Percentiles rank a stretch among this genome's conserved stretches.
phyloP scores from a whole-genome alignment of 495 filamentous ascomycete species.

The Hypoxylon cercidicola region DNA sequence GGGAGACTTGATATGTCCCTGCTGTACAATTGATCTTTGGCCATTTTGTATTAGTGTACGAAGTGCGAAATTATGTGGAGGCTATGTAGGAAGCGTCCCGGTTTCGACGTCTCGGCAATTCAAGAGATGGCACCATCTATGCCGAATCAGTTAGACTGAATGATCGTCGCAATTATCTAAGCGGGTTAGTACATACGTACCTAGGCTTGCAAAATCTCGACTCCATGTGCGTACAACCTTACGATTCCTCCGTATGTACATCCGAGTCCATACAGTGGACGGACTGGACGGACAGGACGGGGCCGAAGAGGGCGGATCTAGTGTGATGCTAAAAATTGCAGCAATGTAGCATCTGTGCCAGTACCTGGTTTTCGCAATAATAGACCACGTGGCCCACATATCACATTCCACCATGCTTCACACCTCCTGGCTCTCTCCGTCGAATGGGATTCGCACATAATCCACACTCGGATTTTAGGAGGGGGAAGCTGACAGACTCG shows the following conservation, averaged over 20 bases:
- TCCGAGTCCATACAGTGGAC: background rate
- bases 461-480: background rate
- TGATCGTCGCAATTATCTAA: constrained; percentile 7
- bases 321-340: constrained; percentile 5
- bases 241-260: background rate
- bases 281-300: background rate
- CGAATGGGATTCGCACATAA: background rate
- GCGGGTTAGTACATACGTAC: too few species aligned
- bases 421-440: background rate
- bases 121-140: background rate
- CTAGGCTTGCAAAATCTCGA: background rate
- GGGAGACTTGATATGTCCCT: background rate
- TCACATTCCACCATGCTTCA: constrained; percentile 2
- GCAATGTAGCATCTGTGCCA: background rate
- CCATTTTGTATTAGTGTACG: background rate
- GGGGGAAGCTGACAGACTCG: background rate
- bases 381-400: constrained; percentile 34
- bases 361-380: constrained; percentile 20
- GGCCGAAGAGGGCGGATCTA: background rate
- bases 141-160: background rate
- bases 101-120: constrained; percentile 2
- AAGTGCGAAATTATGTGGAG: background rate
- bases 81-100: background rate
- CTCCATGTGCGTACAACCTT: constrained; percentile 4
- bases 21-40: background rate